phyloP scores from a whole-genome alignment of 352 stramenopile genomes.

The Peronospora belbahrii region DNA sequence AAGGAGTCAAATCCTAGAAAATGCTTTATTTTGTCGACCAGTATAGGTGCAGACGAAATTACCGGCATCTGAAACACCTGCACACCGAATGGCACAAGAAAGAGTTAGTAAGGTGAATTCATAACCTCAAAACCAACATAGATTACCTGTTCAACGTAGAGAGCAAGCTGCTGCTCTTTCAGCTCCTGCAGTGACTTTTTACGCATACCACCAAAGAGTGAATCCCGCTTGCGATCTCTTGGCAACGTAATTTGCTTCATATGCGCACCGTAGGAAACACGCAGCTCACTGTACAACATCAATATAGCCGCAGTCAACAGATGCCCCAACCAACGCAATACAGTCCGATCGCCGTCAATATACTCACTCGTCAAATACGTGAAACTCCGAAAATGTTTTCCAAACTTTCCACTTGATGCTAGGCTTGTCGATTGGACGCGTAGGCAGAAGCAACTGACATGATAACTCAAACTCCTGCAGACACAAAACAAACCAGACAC shows the following conservation, averaged over 20 bases:
- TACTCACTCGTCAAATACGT: slow-evolving; percentile 66
- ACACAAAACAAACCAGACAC: slow-evolving; percentile 4
- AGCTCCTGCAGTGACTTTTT: slow-evolving; percentile 62
- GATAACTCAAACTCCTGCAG: slow-evolving; percentile 64
- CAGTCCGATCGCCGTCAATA: background rate
- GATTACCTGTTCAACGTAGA: slow-evolving; percentile 58
- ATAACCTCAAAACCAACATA: slow-evolving; percentile 6
- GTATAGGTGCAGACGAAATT: slow-evolving; percentile 29
- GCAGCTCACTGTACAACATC: slow-evolving; percentile 40
- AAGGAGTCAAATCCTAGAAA: slow-evolving; percentile 65
- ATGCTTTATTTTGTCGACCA: slow-evolving; percentile 37
- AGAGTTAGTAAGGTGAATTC: background rate
- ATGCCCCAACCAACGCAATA: background rate
- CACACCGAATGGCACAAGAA: background rate
- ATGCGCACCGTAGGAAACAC: slow-evolving; percentile 33
- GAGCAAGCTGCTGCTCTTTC: slow-evolving; percentile 61
- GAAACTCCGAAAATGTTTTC: slow-evolving; percentile 60
- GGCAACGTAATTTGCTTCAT: slow-evolving; percentile 60
- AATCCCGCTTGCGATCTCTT: slow-evolving; percentile 61
- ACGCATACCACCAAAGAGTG: slow-evolving; percentile 57
- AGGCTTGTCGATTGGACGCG: slow-evolving; percentile 45
- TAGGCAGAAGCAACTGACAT: slow-evolving; percentile 52
- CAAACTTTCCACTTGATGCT: slow-evolving; percentile 76
- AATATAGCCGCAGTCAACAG: slow-evolving; percentile 6
- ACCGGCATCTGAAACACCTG: slow-evolving; percentile 50